Evolutionary conservation across 1,139 yeast genomes (phyloP).

Genomic region (Taiozyma onychis): DNA sequence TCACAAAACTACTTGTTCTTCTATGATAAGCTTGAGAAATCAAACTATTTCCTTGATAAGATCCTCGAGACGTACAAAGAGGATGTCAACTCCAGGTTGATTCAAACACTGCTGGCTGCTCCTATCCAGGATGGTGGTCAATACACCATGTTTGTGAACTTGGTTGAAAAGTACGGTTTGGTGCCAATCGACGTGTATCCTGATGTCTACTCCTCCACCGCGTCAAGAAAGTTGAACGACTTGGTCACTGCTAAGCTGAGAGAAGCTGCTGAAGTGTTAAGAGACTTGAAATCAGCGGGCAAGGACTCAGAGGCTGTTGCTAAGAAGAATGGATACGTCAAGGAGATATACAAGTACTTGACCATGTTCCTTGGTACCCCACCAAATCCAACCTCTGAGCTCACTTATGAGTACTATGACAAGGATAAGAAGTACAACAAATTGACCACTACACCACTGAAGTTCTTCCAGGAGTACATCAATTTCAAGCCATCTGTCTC

Average conservation of each 20-base stretch:
- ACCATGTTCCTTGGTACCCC: slow-evolving; percentile 70
- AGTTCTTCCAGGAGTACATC: slow-evolving; percentile 52
- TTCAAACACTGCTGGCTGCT: slow-evolving; percentile 52
- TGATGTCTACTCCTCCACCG: slow-evolving; percentile 61
- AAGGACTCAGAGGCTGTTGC: slow-evolving; percentile 17
- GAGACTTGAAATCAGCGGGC: slow-evolving; percentile 36
- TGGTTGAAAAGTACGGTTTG: slow-evolving; percentile 71
- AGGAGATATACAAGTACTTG: slow-evolving; percentile 57
- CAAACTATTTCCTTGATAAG: slow-evolving; percentile 73
- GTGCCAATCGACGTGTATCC: slow-evolving; percentile 71
- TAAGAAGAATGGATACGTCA: slow-evolving; percentile 46
- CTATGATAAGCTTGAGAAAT: slow-evolving; percentile 70
- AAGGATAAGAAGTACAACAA: slow-evolving; percentile 59
- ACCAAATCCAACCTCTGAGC: slow-evolving; percentile 61
- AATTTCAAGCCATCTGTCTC: slow-evolving; percentile 52
- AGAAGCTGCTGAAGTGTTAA: slow-evolving; percentile 65
- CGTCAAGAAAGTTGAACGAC: slow-evolving; percentile 52
- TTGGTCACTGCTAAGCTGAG: slow-evolving; percentile 62
- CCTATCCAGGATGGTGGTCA: slow-evolving; percentile 85
- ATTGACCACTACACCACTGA: slow-evolving; percentile 53
- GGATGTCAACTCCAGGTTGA: slow-evolving; percentile 61
- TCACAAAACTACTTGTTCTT: slow-evolving; percentile 71
- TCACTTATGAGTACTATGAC: slow-evolving; percentile 70
- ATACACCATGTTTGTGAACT: slow-evolving; percentile 73
- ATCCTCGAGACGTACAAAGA: slow-evolving; percentile 60